These are phyloP conservation scores for Teratosphaeria destructans DNA, from an alignment of 2,329 filamentous ascomycete genomes.

Conservation along the genomic window DNA sequence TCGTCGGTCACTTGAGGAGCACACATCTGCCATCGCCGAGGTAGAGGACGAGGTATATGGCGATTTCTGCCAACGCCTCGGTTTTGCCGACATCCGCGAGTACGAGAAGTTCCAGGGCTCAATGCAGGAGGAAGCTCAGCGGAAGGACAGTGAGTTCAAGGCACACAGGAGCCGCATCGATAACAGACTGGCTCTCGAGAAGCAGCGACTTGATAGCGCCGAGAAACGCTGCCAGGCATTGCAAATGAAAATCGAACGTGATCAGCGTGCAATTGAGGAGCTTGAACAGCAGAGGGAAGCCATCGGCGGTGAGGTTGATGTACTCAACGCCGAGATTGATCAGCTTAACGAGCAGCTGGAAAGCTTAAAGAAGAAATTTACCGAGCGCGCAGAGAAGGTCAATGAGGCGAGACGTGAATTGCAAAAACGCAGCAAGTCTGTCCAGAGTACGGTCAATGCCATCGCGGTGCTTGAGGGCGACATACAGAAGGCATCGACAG, in stretches of 20 bases:
- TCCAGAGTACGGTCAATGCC: constrained; percentile 63
- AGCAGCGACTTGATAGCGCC: constrained; percentile 61
- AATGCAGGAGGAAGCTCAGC: constrained; percentile 77
- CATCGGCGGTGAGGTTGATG: constrained; percentile 63
- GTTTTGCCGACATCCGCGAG: constrained; percentile 79
- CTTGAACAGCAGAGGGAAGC: constrained; percentile 63
- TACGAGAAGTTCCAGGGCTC: constrained; percentile 92
- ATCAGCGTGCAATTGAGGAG: constrained; percentile 57
- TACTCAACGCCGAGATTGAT: constrained; percentile 66
- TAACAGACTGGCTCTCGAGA: constrained; percentile 53
- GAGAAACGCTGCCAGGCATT: constrained; percentile 59
- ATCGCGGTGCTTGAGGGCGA: constrained; percentile 74
- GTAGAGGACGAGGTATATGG: constrained; percentile 85
- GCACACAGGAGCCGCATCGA: constrained; percentile 59
- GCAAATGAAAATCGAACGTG: constrained; percentile 54
- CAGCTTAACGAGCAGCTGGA: constrained; percentile 63
- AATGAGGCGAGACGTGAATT: constrained; percentile 69
- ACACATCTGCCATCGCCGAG: constrained; percentile 56
- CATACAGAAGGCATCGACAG: constrained; percentile 73
- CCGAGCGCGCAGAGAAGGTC: constrained; percentile 62
- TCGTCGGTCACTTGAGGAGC: constrained; percentile 44
- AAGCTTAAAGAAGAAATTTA: constrained; percentile 55
- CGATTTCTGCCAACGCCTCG: constrained; percentile 74
- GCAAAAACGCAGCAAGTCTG: constrained; percentile 72
- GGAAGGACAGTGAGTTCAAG: constrained; percentile 78